A percentile compares a stretch with the other conserved stretches of the same genome.
phyloP scores from a whole-genome alignment of 2,329 filamentous ascomycete genomes.

The Erysiphe neolycopersici region DNA sequence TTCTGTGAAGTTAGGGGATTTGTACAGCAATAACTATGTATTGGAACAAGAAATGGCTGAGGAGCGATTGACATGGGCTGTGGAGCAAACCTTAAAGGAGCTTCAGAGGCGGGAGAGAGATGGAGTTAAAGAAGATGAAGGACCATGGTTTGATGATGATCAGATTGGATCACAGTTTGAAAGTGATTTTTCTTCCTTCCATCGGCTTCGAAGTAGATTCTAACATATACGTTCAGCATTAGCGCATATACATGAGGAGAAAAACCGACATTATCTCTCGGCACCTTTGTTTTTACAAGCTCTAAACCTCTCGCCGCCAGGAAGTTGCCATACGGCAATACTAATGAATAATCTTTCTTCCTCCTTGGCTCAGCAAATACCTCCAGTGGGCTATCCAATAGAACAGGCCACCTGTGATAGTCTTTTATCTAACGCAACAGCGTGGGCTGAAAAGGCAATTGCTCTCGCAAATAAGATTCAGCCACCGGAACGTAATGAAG shows the following conservation, averaged over 20 bases:
- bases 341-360: conserved; percentile 69
- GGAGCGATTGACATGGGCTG: conserved; percentile 49
- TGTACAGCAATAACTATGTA: conserved; percentile 56
- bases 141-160: conserved; percentile 40
- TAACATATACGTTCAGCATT: conserved; percentile 25
- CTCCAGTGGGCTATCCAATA: conserved; percentile 13
- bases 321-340: conserved; percentile 50
- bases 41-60: conserved; percentile 49
- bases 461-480: conserved; percentile 36
- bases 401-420: conserved; percentile 26
- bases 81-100: conserved; percentile 56
- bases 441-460: conserved; percentile 59
- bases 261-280: conserved; percentile 52
- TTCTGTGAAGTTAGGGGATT: conserved; percentile 57
- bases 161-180: conserved; percentile 32
- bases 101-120: conserved; percentile 27
- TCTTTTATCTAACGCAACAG: conserved; percentile 40
- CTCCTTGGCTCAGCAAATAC: conserved; percentile 30
- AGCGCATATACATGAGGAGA: conserved; percentile 47
- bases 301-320: conserved; percentile 35
- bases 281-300: conserved; percentile 72
- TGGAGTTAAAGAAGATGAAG: conserved; percentile 46
- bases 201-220: conserved; percentile 3
- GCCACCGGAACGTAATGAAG: conserved; percentile 38
- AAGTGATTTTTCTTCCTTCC: background rate